Conservation (phyloP, 768 basidiomycete species). For the Russula brevipes region DNA sequence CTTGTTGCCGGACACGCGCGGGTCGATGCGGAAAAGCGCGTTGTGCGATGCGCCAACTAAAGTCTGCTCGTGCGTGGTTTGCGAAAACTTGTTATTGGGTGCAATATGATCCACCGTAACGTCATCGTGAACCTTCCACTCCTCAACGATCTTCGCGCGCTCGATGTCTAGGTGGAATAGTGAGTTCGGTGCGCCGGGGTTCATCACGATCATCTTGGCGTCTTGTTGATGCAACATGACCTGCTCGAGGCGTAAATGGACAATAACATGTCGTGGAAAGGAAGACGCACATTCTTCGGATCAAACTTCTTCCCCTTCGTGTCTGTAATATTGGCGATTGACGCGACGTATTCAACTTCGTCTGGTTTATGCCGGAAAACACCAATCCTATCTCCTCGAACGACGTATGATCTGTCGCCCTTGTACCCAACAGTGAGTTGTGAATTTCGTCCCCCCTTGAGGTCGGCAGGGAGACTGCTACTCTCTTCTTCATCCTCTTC, state of each 20-base stretch:
- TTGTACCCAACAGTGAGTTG: constrained; percentile 93
- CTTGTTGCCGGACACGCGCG: constrained; percentile 86
- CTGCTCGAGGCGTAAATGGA: constrained; percentile 36
- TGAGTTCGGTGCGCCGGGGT: constrained; percentile 72
- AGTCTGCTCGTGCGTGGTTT: constrained; percentile 87
- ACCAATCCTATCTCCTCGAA: constrained; percentile 86
- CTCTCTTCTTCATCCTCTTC: constrained; percentile 28
- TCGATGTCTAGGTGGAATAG: constrained; percentile 91
- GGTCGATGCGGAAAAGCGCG: constrained; percentile 96
- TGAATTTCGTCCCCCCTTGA: constrained; percentile 69
- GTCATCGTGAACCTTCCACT: constrained; percentile 96
- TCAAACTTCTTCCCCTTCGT: constrained; percentile 79
- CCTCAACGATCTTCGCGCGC: constrained; percentile 93
- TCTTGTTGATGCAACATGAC: constrained; percentile 98
- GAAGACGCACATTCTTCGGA: constrained; percentile 66
- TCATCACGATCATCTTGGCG: constrained; percentile 89
- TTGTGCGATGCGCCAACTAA: constrained; percentile 92
- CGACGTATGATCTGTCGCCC: constrained; percentile 90
- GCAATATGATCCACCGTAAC: constrained; percentile 84
- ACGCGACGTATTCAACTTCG: constrained; percentile 78
- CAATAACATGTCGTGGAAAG: constrained; percentile 15
- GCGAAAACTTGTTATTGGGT: constrained; percentile 92
- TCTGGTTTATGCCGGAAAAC: constrained; percentile 75
- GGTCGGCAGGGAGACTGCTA: constrained; percentile 11
- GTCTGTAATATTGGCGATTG: constrained; percentile 77